Base-by-base conservation (phyloP, 306 rosid genomes). In the Cucumis melo region DNA sequence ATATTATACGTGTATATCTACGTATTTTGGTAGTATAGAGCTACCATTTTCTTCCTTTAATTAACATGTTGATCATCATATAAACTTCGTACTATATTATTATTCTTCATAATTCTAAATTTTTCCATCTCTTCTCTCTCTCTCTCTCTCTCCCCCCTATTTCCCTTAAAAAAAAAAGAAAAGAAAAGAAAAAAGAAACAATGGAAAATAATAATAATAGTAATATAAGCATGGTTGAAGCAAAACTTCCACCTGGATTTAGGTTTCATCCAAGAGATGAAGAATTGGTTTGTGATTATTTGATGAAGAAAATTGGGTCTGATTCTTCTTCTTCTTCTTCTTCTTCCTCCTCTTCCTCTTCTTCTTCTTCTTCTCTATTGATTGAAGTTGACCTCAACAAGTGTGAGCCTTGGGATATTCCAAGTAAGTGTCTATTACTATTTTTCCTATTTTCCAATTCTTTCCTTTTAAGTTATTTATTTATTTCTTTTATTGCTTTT, bases 391-490 rank as follows among this genome's bases (percentile, higher is more conserved):
- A 93, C 81, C 98, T 93, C 56, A 93, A 93, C 91, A 91, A 89
- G 95, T 89, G 87, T 54, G 98, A 93, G 65, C 98, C 98, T 8
- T 93, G 98, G 98, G 98, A 93, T 78, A 89, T 93, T 81, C 97
- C 98, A 70, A 90, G 98, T 93, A n/a, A 84, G 76, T 72, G 7
- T 42, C 15, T 8, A 20, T 27, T 70, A 55, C 20, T 1, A 1
- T 1, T 32, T n/a, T 15, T 11, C 0, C 0, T n/a, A n/a, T n/a
- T n/a, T n/a, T n/a, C 19, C 7, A 27, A 27, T 17, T 53, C 2
- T 53, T 53, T 2, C 19, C 16, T 27, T 27, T 27, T 27, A 1
- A 27, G 29, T 27, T 27, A 27, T 27, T 27, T 27, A 27, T 27
- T 27, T 27, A 27, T 0, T 27, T 27, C 1, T 27, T 27, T 1